Base-by-base conservation (phyloP, 148 eudicot species). In the Selenicereus undatus region DNA sequence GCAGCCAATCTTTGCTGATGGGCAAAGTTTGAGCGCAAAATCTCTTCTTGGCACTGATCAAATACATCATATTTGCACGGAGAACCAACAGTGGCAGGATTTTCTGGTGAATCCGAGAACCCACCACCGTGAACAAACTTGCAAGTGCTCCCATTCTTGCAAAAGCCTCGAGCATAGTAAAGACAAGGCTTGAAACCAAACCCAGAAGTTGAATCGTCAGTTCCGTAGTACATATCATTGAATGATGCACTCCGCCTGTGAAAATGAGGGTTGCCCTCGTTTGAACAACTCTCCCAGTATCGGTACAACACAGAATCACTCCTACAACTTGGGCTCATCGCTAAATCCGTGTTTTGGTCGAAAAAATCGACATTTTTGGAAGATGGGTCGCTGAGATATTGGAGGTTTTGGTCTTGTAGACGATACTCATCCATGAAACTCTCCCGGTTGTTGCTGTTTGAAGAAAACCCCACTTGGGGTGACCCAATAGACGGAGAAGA, bases 221-320 rank as follows among this genome's bases (percentile, higher is more conserved):
- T 75, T 26, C 89, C 88, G 76, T 82, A 86, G 73, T 86, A 89
- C 26, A 80, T 88, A 71, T 94, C 98, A 82, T 85, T 91, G 36
- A 93, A 91, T 0, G 97, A 93, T 29, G 85, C 87, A 75, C 98
- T 94, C 78, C 97, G 79, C 29, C 97, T 78, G 66, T 92, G 92
- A 27, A 85, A 81, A 48, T 74, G 81, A 21, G 42, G 70, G 29
- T 58, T 74, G 36, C 30, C 80, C 14, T 79, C 74, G 54, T 48
- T 78, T 1, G 79, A 69, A 79, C 66, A 69, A 79, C 66, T 76
- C 8, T 78, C 88, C 81, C 89, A 80, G 26, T 48, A 85, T 0
- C 87, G 90, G 74, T 86, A 84, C 48, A 86, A 17, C 76, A 84
- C 21, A 43, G 89, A 86, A 78, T 90, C 90, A 71, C 89, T 89